Conservation (phyloP, 768 basidiomycete species). For the Suillus tomentosus region DNA sequence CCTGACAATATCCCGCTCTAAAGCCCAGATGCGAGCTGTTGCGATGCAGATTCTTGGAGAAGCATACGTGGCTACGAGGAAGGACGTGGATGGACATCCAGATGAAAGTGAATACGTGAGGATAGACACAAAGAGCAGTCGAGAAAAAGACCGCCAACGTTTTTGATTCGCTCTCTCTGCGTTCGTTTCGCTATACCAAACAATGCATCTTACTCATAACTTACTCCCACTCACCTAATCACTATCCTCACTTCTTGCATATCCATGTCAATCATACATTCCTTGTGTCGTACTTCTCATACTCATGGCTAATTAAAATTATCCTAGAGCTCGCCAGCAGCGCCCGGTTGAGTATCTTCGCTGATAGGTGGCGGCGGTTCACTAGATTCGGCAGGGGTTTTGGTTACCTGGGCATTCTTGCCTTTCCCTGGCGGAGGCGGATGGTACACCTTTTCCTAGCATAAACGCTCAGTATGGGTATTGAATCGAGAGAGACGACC, state of each 20-base stretch:
- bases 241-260: not conserved
- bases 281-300: not conserved
- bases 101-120: conserved; percentile 83
- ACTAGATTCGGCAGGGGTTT: not conserved
- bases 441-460: conserved; percentile 77
- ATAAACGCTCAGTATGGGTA: conserved; percentile 3
- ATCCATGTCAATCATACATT: conserved; percentile 5
- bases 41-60: conserved; percentile 86
- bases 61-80: conserved; percentile 70
- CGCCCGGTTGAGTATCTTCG: not conserved
- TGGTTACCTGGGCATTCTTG: conserved; percentile 42
- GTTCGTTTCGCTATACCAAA: conserved; percentile 5
- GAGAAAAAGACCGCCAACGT: conserved; percentile 42
- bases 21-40: conserved; percentile 72
- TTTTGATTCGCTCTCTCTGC: conserved; percentile 13
- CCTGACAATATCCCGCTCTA: conserved; percentile 49
- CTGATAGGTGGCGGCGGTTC: not conserved
- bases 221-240: not conserved
- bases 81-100: conserved; percentile 47
- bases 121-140: conserved; percentile 73
- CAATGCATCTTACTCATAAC: conserved; percentile 5
- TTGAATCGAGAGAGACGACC: not conserved
- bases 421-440: conserved; percentile 84
- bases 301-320: conserved; percentile 1
- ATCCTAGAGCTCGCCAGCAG: conserved; percentile 5